Percentiles rank a stretch among this genome's conserved stretches.
phyloP scores from a whole-genome alignment of 2,329 filamentous ascomycete species.

The Neofusicoccum sp. region DNA sequence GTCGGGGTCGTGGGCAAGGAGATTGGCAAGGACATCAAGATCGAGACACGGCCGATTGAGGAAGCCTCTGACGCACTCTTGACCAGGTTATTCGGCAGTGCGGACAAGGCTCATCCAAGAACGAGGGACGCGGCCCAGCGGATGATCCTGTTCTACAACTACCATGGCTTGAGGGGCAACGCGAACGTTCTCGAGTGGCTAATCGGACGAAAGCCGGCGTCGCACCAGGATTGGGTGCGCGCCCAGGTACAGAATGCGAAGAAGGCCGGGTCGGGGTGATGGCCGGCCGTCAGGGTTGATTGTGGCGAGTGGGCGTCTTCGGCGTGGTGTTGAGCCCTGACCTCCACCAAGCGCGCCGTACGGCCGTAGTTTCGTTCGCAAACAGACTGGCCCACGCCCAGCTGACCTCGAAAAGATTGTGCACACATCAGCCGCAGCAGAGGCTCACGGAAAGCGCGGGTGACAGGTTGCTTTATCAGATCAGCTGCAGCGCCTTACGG shows the following conservation, averaged over 20 bases:
- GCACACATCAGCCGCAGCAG: background rate
- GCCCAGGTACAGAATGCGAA: background rate
- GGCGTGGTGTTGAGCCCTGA: background rate
- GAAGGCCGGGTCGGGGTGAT: background rate
- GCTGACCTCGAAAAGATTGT: background rate
- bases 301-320: background rate
- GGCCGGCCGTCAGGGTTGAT: background rate
- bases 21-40: constrained; percentile 28
- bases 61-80: constrained; percentile 22
- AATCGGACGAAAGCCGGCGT: constrained; percentile 19
- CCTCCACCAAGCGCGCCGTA: background rate
- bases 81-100: constrained; percentile 16
- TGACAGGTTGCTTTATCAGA: background rate
- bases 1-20: constrained; percentile 22
- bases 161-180: constrained; percentile 21
- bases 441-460: background rate
- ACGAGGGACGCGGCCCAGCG: constrained; percentile 21
- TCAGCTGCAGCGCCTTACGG: background rate
- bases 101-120: background rate
- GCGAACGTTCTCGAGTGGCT: constrained; percentile 23
- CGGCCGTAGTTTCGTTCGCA: background rate
- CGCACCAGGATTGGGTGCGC: constrained; percentile 20
- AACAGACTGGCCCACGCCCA: background rate
- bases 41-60: constrained; percentile 22
- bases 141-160: constrained; percentile 24